Conservation (phyloP, 2,329 filamentous ascomycete species). For the Penicillium sp. region DNA sequence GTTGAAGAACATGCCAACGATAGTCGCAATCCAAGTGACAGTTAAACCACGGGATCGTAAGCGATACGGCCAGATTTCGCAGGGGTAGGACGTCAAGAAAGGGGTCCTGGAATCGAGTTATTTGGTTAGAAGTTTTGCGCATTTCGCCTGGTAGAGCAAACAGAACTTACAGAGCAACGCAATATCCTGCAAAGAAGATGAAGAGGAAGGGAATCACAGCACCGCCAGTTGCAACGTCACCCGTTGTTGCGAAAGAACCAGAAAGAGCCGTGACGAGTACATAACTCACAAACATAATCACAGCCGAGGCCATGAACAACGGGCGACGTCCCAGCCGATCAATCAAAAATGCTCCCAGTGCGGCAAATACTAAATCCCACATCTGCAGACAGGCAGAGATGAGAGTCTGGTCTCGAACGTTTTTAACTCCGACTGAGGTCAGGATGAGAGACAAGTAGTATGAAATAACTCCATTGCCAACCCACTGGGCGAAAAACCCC, state of each 20-base stretch:
- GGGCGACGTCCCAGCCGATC: constrained; percentile 23
- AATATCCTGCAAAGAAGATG: constrained; percentile 29
- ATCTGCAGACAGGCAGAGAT: constrained; percentile 22
- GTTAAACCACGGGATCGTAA: constrained; percentile 25
- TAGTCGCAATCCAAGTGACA: constrained; percentile 17
- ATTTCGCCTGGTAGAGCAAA: not conserved
- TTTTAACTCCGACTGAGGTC: constrained; percentile 23
- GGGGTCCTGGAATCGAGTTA: constrained; percentile 16
- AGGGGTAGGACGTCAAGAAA: constrained; percentile 21
- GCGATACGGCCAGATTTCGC: constrained; percentile 26
- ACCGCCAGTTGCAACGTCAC: constrained; percentile 15
- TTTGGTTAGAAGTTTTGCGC: not conserved
- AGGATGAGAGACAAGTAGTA: constrained; percentile 23
- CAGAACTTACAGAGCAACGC: constrained; percentile 23
- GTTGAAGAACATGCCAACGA: constrained; percentile 22
- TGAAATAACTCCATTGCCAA: constrained; percentile 29
- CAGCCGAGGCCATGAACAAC: constrained; percentile 20
- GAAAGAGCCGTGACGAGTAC: constrained; percentile 24
- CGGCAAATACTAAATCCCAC: constrained; percentile 27
- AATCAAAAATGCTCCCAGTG: constrained; percentile 16
- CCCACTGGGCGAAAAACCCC: constrained; percentile 22
- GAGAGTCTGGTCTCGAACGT: constrained; percentile 13
- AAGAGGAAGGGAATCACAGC: constrained; percentile 32
- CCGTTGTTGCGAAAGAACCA: constrained; percentile 19
- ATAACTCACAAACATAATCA: constrained; percentile 20